Evolutionary conservation across 345 rosid species (phyloP), one percentile per base, ranked within the genome.

Genomic region (Salix dunnii): DNA sequence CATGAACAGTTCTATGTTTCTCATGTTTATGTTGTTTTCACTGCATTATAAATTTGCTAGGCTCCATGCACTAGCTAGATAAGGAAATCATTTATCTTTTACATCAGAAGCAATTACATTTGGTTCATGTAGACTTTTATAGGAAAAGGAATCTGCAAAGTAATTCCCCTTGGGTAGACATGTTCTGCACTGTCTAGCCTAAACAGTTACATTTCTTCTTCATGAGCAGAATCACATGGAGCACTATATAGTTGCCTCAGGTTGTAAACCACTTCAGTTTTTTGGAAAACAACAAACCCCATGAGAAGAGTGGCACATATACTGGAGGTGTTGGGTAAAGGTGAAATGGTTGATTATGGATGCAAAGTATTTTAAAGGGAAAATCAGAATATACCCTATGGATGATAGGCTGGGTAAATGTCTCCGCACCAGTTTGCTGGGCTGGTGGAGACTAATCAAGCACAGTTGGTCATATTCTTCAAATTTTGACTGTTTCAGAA

Each of bases 161-260:
- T 31, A 60, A 18, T 35, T 25, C 35, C 66, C 38, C 20, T 14
- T 30, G 3, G 23, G 42, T 55, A 71, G 60, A 61, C 12, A 38
- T 36, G 55, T 18, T 2, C 33, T 33, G 9, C 66, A 30, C 68
- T 74, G 67, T 63, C 38, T 28, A 18, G 12, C 35, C 31, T 14
- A 33, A 69, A 35, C 27, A 5, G 69, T 63, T 65, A 28, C 36
- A 73, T 68, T 6, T 67, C 16, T 68, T 60, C 60, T 7, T 53
- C 69, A 46, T 61, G 65, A 73, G 40, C 53, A 74, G 18, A 67
- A 72, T 66, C 53, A 40, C 35, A 27, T 67, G 25, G 43, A 68
- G 40, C 21, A 62, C 14, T 38, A 46, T 46, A 40, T 66, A 27
- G 58, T 67, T 72, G 35, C 30, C 35, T 48, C 7, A 40, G 25